Evolutionary conservation across 1,139 yeast species (phyloP).

Genomic region (Blastobotrys elegans): DNA sequence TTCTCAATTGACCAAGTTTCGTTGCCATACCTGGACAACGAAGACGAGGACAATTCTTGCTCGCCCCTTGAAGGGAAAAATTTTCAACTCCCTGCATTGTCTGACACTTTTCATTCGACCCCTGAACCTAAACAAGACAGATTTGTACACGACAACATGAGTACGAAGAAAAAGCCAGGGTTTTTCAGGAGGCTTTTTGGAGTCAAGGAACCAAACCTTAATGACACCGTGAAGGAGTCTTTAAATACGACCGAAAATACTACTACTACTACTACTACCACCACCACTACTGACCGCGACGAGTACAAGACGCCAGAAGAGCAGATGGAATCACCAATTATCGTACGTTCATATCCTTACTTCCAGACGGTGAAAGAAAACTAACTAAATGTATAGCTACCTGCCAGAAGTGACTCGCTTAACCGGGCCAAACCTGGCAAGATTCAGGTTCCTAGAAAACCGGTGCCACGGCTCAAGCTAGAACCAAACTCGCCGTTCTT

Average conservation of each 20-base stretch:
- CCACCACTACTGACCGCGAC: background rate
- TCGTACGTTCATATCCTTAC: constrained; percentile 3
- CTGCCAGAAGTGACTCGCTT: constrained; percentile 9
- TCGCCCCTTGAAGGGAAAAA: background rate
- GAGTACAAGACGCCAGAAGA: background rate
- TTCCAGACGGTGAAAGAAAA: background rate
- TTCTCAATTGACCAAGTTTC: background rate
- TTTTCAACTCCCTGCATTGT: background rate
- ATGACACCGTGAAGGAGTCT: background rate
- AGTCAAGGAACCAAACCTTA: background rate
- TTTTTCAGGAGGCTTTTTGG: constrained; percentile 15
- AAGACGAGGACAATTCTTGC: background rate
- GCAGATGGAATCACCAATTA: constrained; percentile 2
- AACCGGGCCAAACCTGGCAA: background rate
- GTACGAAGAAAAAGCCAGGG: constrained; percentile 5
- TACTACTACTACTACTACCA: background rate
- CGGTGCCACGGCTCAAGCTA: constrained; percentile 14
- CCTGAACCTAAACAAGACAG: background rate
- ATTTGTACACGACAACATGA: background rate
- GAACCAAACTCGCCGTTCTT: constrained; percentile 17
- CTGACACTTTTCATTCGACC: background rate
- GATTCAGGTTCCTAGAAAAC: constrained; percentile 13
- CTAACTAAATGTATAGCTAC: constrained; percentile 1
- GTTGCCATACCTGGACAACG: background rate
- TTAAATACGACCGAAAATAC: background rate